Evolutionary conservation across 1,284 basidiomycete species (phyloP).

Genomic region (Leccinum pallidistipes): DNA sequence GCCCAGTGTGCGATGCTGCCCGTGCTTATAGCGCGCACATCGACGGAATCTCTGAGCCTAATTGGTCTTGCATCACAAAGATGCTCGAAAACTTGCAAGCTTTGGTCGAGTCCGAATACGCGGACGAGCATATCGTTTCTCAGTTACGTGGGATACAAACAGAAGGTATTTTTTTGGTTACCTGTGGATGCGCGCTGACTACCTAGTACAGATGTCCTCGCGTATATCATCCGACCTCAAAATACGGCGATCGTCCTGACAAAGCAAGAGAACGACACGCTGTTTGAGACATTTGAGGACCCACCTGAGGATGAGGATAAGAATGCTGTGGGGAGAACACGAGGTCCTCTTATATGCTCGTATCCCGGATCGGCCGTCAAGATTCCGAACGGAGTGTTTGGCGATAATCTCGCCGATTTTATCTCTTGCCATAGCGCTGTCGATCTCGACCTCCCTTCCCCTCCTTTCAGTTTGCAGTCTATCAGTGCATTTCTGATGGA

Average conservation of each 20-base stretch:
- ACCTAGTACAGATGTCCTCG: slow-evolving; percentile 20
- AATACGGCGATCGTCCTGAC: slow-evolving; percentile 36
- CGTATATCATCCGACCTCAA: slow-evolving; percentile 30
- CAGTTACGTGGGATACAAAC: slow-evolving; percentile 14
- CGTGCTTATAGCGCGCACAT: slow-evolving; percentile 3
- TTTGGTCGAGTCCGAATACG: background rate
- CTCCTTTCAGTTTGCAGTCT: too few relatives aligned
- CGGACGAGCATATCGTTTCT: background rate
- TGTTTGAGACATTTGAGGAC: slow-evolving; percentile 37
- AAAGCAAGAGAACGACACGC: slow-evolving; percentile 10
- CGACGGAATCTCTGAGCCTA: background rate
- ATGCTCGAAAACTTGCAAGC: slow-evolving; percentile 15
- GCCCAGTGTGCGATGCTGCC: slow-evolving; percentile 8
- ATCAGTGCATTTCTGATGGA: too few relatives aligned
- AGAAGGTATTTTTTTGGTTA: slow-evolving; percentile 9
- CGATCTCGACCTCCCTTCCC: background rate
- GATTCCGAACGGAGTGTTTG: slow-evolving; percentile 10
- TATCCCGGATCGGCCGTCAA: slow-evolving; percentile 33
- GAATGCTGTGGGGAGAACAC: too few relatives aligned
- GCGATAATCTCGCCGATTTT: slow-evolving; percentile 31
- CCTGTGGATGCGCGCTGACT: background rate
- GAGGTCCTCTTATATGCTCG: too few relatives aligned
- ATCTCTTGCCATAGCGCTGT: slow-evolving; percentile 15
- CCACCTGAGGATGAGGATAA: slow-evolving; percentile 5
- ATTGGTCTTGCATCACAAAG: slow-evolving; percentile 10